Conservation (phyloP, 805 yeast genomes). For the Teunomyces gatunensis region DNA sequence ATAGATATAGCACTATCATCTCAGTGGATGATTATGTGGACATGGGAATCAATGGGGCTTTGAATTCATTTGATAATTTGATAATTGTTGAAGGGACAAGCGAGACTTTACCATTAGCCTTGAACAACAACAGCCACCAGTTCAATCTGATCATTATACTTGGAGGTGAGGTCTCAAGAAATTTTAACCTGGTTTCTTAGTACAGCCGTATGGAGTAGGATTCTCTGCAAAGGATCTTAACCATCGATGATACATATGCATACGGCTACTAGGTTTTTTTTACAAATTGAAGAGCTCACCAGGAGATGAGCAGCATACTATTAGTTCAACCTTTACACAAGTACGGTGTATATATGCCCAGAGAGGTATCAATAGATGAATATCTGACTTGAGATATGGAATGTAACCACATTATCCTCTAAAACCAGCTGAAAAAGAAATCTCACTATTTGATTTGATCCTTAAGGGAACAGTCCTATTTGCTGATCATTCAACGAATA, state of each 20-base stretch:
- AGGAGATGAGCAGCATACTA: conserved; percentile 29
- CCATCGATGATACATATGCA: conserved; percentile 29
- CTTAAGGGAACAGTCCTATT: too few species aligned
- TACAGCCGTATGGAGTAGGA: neutral
- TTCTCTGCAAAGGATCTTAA: conserved; percentile 2
- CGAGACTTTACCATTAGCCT: conserved; percentile 3
- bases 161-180: conserved; percentile 7
- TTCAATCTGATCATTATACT: conserved; percentile 7
- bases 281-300: too few species aligned
- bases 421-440: too few species aligned
- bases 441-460: too few species aligned
- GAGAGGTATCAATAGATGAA: too few species aligned
- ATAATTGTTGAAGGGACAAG: conserved; percentile 7
- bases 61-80: conserved; percentile 7
- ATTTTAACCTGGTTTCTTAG: neutral
- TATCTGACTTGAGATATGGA: too few species aligned
- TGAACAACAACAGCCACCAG: neutral
- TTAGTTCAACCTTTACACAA: conserved; percentile 41
- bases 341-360: too few species aligned
- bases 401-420: too few species aligned
- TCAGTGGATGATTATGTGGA: conserved; percentile 10
- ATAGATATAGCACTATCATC: conserved; percentile 8
- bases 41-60: neutral
- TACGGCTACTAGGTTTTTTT: conserved; percentile 36
- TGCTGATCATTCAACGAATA: too few species aligned